These are phyloP conservation scores for Fragilariopsis cylindrus DNA, from an alignment of 108 stramenopile genomes.

Conservation along the genomic window DNA sequence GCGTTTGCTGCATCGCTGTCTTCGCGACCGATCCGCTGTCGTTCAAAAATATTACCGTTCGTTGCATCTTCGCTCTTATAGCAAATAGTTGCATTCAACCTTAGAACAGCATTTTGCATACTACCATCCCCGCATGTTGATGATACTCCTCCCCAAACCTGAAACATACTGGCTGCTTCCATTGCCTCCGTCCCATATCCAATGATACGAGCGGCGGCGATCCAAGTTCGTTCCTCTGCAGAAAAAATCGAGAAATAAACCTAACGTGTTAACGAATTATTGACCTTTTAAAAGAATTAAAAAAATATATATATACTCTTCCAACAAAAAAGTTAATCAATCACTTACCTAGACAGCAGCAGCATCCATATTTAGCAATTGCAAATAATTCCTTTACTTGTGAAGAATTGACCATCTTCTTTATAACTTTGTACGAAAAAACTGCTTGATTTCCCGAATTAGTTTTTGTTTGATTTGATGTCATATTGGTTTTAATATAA, in stretches of 20 bases:
- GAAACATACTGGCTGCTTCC: constrained; percentile 40
- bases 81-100: constrained; percentile 22
- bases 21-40: constrained; percentile 1
- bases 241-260: neutral
- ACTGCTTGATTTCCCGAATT: constrained; percentile 49
- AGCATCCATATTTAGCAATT: constrained; percentile 47
- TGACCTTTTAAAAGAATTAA: neutral
- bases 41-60: constrained; percentile 1
- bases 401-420: constrained; percentile 22
- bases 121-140: constrained; percentile 21
- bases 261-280: neutral
- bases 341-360: constrained; percentile 36
- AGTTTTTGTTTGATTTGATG: constrained; percentile 24
- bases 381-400: constrained; percentile 37
- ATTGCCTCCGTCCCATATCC: constrained; percentile 31
- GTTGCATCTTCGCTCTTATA: constrained; percentile 33
- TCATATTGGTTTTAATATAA: constrained; percentile 20
- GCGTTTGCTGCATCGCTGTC: constrained; percentile 12
- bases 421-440: constrained; percentile 22
- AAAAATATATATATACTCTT: neutral
- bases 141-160: constrained; percentile 40
- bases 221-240: constrained; percentile 43
- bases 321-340: neutral
- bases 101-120: constrained; percentile 45
- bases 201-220: constrained; percentile 39